These are phyloP conservation scores for Debaryomyces castellii DNA, from an alignment of 805 yeast genomes.

Conservation along the genomic window DNA sequence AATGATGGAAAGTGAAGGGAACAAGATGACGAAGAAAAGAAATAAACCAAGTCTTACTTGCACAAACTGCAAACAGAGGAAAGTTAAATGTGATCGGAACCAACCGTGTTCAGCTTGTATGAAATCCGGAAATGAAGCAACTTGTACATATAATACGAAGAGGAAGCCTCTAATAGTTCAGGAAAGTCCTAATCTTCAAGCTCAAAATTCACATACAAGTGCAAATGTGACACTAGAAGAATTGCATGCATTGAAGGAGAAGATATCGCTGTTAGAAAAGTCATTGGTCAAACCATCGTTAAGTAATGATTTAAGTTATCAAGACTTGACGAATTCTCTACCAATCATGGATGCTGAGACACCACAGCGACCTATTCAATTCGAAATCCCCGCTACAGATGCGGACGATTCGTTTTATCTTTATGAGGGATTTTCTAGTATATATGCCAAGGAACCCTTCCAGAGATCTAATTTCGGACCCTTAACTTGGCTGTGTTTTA, in stretches of 20 bases:
- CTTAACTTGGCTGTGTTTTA: constrained; percentile 40
- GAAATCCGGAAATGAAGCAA: constrained; percentile 19
- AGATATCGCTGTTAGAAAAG: constrained; percentile 12
- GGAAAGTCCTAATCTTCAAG: not conserved
- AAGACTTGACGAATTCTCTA: too few species aligned
- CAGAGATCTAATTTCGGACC: constrained; percentile 48
- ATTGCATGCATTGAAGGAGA: constrained; percentile 11
- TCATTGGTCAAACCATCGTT: constrained; percentile 1
- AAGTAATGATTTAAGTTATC: too few species aligned
- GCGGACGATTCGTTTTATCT: constrained; percentile 34
- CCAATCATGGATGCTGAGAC: not conserved
- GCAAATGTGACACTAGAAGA: constrained; percentile 14
- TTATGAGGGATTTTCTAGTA: constrained; percentile 39
- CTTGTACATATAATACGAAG: constrained; percentile 10
- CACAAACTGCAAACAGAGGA: constrained; percentile 33
- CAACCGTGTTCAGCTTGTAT: constrained; percentile 37
- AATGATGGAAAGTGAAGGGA: not conserved
- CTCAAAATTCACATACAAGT: not conserved
- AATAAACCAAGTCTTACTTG: constrained; percentile 32
- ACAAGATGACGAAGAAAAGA: constrained; percentile 13
- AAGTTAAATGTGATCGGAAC: constrained; percentile 37
- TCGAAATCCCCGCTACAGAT: constrained; percentile 4
- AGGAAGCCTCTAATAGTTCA: constrained; percentile 9
- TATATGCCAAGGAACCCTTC: constrained; percentile 30
- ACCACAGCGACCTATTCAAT: not conserved